Percentiles rank a stretch among this genome's conserved stretches.
Evolutionary conservation across 23 red algal genomes (phyloP).

Genomic region (Chondrus crispus): DNA sequence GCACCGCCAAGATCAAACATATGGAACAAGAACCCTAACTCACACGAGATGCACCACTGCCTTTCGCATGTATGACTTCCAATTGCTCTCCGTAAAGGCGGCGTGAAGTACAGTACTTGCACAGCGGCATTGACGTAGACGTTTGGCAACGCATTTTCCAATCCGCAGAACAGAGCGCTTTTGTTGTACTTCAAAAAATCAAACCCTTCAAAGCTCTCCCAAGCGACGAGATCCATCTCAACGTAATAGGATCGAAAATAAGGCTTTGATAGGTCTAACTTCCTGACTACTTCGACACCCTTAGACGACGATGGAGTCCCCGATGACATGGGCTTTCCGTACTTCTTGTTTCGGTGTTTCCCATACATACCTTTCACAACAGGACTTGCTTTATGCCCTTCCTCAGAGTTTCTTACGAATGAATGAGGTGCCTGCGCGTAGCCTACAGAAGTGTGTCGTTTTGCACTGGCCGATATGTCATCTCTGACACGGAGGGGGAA

Average conservation of each 20-base stretch:
- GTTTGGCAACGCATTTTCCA: conserved; percentile 91
- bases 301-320: not conserved
- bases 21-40: conserved; percentile 85
- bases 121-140: conserved; percentile 92
- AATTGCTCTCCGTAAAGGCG: conserved; percentile 76
- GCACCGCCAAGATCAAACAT: conserved; percentile 89
- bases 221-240: conserved; percentile 71
- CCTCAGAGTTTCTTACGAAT: conserved; percentile 55
- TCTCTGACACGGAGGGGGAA: conserved; percentile 44
- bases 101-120: conserved; percentile 77
- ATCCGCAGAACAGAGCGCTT: conserved; percentile 70
- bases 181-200: conserved; percentile 83
- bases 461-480: conserved; percentile 29
- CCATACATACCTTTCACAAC: not conserved
- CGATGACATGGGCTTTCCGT: not conserved
- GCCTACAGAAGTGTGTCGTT: not conserved
- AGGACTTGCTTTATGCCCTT: conserved; percentile 32
- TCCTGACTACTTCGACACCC: not conserved
- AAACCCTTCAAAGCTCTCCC: conserved; percentile 89
- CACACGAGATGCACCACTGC: conserved; percentile 78
- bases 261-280: conserved; percentile 42
- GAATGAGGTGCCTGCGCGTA: conserved; percentile 59
- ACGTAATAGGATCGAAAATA: conserved; percentile 39
- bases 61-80: conserved; percentile 65
- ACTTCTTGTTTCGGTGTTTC: not conserved